Base-by-base conservation (phyloP, 176 grass and related monocot species). In the Eragrostis nindensis region DNA sequence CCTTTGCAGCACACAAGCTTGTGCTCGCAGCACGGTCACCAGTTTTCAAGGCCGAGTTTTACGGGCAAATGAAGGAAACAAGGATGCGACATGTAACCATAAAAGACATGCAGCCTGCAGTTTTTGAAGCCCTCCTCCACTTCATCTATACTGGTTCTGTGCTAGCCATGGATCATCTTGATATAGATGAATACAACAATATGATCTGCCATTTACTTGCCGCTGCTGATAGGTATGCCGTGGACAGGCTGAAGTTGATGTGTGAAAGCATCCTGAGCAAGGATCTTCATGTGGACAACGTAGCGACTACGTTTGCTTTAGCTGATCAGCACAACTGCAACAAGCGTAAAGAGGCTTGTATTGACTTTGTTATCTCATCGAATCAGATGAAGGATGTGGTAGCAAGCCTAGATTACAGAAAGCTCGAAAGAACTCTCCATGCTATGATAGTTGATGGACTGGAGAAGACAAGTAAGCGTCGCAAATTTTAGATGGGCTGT, bases 271-370 rank as follows among this genome's bases (percentile, higher is more conserved):
- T 19, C 3, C 53, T 85, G n/a, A 9, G 43, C 14, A 50, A 43
- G 30, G 55, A 7, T 16, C 52, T 86, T 42, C 47, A 68, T 22
- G 50, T 65, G 26, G 43, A 66, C 12, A 80, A 21, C 2, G 84
- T 86, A 21, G 56, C 66, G 40, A 80, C 76, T 50, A 71, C 67
- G 12, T 71, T 86, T 13, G 55, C 54, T 22, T 48, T 86, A 12
- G 76, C 76, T 66, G 66, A 74, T 36, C 74, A 86, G 39, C 73
- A 86, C 52, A 36, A 46, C 16, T 66, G 76, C 4, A 2, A 49
- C 19, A n/a, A 21, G 5, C 66, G 65, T 18, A 86, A 86, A 44
- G 73, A 27, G 36, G 19, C 24, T 61, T 86, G 84, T 38, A 41
- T 80, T 41, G 40, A 78, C 12, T 85, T 78, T 22, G 72, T 79